Evolutionary conservation across 2,329 filamentous ascomycete species (phyloP).

Genomic region (Hymenoscyphus salicellus): DNA sequence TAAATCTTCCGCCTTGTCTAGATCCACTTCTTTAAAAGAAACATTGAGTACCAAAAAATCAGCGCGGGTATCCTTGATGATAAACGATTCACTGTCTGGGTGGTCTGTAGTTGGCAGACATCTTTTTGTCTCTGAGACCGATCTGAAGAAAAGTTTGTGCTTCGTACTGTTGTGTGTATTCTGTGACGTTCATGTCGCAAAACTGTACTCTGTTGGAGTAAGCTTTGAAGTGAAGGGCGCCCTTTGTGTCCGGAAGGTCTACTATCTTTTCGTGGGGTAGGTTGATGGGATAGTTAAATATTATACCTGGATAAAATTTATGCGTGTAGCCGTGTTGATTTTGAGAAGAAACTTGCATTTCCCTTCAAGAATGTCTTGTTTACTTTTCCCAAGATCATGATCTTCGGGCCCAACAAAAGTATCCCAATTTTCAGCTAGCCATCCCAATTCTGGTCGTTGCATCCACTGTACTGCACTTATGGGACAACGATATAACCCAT

Average conservation of each 20-base stretch:
- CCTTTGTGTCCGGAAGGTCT: not conserved
- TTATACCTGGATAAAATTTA: not conserved
- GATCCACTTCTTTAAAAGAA: not conserved
- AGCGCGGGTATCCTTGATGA: not conserved
- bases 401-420: no score
- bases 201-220: not conserved
- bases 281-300: not conserved
- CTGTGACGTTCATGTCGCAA: not conserved
- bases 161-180: not conserved
- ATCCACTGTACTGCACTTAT: not conserved
- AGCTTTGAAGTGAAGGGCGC: not conserved
- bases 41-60: not conserved
- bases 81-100: not conserved
- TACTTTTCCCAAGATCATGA: not conserved
- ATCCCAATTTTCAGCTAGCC: no score
- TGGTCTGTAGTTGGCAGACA: not conserved
- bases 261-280: not conserved
- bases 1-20: not conserved
- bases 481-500: no score
- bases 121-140: not conserved
- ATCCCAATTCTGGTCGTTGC: not conserved
- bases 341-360: not conserved
- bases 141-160: not conserved
- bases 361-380: not conserved
- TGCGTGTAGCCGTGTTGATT: not conserved